Evolutionary conservation across 345 rosid species (phyloP), one percentile per base, ranked within the genome.

Genomic region (Salix viminalis): DNA sequence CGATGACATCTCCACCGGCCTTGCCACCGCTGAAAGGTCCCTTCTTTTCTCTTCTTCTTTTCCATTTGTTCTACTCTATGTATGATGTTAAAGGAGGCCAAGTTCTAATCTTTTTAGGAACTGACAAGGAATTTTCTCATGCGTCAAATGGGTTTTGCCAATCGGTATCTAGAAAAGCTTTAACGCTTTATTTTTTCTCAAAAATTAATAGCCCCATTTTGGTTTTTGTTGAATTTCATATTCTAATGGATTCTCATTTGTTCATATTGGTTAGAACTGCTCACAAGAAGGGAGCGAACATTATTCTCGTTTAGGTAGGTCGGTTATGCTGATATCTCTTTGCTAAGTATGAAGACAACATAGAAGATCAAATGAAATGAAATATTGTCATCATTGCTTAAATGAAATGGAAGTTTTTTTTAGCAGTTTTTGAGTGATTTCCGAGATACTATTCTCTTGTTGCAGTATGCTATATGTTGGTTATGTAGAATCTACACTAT

Each of bases 251-350:
- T 32, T 19, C 16, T 39, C 44, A 18, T 34, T 52, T 37, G 2
- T 78, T 81, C 86, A 93, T 97, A 85, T 75, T 96, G 72, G 91
- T 91, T 76, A 87, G 92, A 83, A 87, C 83, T 83, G 91, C 92
- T 83, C 91, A 90, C 74, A 80, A 69, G 1, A 90, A 90, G 78
- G 95, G 94, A 73, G 97, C 98, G 8, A 88, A 92, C 73, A 89
- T 93, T 77, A 84, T 96, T 87, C 99, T 93, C 79, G 87, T 96
- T 84, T 97, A 93, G 97, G 99, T 87, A 58, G 52, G 24, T 26
- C 23, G 2, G 64, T 58, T 58, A 23, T 4, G 48, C 26, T 67
- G 8, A 36, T 21, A 21, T 67, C 62, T 58, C 14, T 67, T 34
- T 21, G 70, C 70, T 67, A 67, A 19, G 7, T 67, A 2, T 36